These are phyloP conservation scores for Ophiognomonia clavigignenti-juglandacearum DNA, from an alignment of 2,329 filamentous ascomycete genomes.

Conservation along the genomic window DNA sequence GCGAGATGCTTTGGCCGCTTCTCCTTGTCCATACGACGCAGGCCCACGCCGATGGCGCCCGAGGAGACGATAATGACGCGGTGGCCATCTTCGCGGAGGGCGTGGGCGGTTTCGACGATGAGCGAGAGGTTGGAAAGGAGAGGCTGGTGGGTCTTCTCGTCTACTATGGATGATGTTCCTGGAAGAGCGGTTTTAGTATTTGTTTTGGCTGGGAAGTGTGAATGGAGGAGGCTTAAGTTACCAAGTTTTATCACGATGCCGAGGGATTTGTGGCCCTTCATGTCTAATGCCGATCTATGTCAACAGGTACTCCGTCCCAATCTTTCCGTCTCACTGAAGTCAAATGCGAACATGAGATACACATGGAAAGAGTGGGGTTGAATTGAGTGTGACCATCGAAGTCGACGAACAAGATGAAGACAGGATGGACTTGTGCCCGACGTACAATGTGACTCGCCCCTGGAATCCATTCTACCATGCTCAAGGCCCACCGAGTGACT, in stretches of 20 bases:
- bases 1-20: constrained; percentile 87
- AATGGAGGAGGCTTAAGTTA: constrained; percentile 35
- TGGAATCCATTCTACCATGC: constrained; percentile 13
- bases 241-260: constrained; percentile 86
- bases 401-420: no score
- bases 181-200: no score
- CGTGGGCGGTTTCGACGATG: constrained; percentile 91
- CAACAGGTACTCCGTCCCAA: constrained; percentile 15
- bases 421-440: neutral
- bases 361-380: neutral
- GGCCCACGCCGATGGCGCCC: constrained; percentile 89
- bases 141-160: constrained; percentile 91
- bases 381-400: no score
- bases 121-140: constrained; percentile 84
- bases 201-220: neutral
- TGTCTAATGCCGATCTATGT: constrained; percentile 32
- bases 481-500: neutral
- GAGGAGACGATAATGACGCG: constrained; percentile 95
- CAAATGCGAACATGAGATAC: neutral
- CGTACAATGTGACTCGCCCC: constrained; percentile 15
- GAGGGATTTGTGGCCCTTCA: constrained; percentile 62
- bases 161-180: constrained; percentile 99
- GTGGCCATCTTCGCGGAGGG: constrained; percentile 84
- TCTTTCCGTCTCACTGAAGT: neutral
- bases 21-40: constrained; percentile 83